Evolutionary conservation across 2,329 filamentous ascomycete genomes (phyloP), one percentile per base, ranked within the genome.

Genomic region (Beauveria caledonica): DNA sequence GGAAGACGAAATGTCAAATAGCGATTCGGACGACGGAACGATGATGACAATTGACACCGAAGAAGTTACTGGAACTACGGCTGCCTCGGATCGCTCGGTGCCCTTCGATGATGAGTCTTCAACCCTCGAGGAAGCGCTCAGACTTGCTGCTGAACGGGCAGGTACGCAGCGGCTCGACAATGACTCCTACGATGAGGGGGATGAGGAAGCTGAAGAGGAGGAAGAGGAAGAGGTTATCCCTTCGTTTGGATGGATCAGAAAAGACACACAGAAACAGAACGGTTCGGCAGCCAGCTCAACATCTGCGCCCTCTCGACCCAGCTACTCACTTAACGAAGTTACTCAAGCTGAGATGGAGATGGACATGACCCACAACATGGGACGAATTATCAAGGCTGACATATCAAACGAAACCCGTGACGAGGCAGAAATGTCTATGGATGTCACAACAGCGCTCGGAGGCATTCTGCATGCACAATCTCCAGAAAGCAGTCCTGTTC

Each of bases 371-470:
- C 73, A 71, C 48, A 77, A 79, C 9, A 74, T 84, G 49, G 83
- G 83, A 4, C 76, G 80, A n/a, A 85, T 85, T 48, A 68, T 81
- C 44, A 72, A 69, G 63, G 25, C 78, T 56, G 68, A 78, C 25
- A 70, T 75, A 5, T 78, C 81, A 13, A 77, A 78, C 13, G 70
- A 73, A 17, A 44, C 49, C 11, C 66, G 70, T 3, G 76, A 80
- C 25, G 80, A 82, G 21, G 82, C 85, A 64, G 90, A 92, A 44
- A 86, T 95, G 80, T 94, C 90, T 23, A 97, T 97, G 93, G 93
- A 97, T 67, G 90, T 97, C 8, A 97, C 93, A 2, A 85, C 84
- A 59, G 90, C 85, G 9, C 79, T 96, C 58, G 93, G 93, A 9
- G 84, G 87, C 3, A 97, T 97, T 58, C 73, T 96, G 21, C 76